Evolutionary conservation across 2,329 filamentous ascomycete species (phyloP), one percentile per base, ranked within the genome.

Genomic region (Chaetomium globosum): DNA sequence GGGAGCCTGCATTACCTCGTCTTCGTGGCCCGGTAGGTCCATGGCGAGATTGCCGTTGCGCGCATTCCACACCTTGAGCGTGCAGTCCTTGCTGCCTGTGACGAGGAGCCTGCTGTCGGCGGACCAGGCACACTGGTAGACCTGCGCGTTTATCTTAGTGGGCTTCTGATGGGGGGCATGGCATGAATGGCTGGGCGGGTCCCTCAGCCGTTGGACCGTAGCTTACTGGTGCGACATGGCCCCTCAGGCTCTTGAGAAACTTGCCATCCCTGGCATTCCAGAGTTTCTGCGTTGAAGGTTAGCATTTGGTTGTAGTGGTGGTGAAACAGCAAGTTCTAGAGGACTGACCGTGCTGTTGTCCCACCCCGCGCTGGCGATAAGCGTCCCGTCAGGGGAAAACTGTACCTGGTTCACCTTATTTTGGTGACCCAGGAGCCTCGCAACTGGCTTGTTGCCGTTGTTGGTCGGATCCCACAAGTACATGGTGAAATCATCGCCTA

Each of bases 351-450:
- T 77, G 73, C 73, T 33, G 75, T 98, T 99, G 77, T 99, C 95
- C 80, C 94, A 99, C 4, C 89, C 89, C 9, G 91, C 89, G 46
- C 91, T 96, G 9, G 95, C 95, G 72, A 99, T 93, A 65, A 94
- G 84, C 9, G 86, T 83, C 39, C 93, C 94, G 74, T 98, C 93
- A 0, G 94, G 93, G 0, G 92, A 97, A 78, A 98, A 98, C 0
- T 89, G 90, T 56, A 98, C 93, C 75, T 97, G 91, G 76, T 98
- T 97, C 71, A 98, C 93, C 74, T 94, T 91, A 79, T 98, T 98
- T 76, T 97, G 92, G 74, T 99, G 95, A 2, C 95, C 95, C n/a
- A 92, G 79, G 79, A 98, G 85, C 39, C 93, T 84, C n/a, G 91
- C 90, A 3, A 98, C 81, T 0, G 94, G 93, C 76, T 98, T 97